phyloP scores from a whole-genome alignment of 805 yeast species.

The Metschnikowia borealis region DNA sequence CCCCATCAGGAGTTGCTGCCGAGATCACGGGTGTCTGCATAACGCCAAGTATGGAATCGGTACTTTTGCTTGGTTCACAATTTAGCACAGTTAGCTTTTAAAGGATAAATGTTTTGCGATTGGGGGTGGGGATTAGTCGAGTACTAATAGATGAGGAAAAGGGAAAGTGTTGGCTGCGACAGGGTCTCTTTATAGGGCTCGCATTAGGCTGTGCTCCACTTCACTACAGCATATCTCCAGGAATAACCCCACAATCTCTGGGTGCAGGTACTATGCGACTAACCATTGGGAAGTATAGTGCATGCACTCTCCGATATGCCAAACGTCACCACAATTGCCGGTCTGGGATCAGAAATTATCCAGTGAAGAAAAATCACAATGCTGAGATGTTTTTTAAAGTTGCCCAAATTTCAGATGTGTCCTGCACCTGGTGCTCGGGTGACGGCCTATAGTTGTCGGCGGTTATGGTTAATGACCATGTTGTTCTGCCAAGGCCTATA shows the following conservation, averaged over 20 bases:
- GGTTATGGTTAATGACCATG: not conserved
- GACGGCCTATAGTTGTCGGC: no score
- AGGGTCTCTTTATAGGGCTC: not conserved
- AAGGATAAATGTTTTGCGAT: no score
- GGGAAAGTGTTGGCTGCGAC: not conserved
- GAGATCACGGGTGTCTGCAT: constrained; percentile 24
- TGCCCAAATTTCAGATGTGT: no score
- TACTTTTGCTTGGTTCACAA: no score
- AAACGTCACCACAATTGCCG: not conserved
- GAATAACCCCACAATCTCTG: constrained; percentile 1
- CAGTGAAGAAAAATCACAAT: not conserved
- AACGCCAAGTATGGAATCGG: no score
- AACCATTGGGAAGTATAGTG: not conserved
- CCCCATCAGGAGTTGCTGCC: constrained; percentile 27
- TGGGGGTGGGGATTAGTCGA: not conserved
- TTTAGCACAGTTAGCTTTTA: no score
- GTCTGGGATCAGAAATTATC: not conserved
- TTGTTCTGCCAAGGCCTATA: not conserved
- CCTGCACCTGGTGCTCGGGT: no score
- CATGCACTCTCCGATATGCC: not conserved
- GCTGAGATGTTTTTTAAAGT: not conserved
- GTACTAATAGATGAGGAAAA: not conserved
- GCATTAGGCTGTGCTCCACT: not conserved
- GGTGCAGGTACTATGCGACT: not conserved
- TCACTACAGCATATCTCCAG: not conserved